Conservation (phyloP, 345 rosid genomes). For the Psidium guajava region DNA sequence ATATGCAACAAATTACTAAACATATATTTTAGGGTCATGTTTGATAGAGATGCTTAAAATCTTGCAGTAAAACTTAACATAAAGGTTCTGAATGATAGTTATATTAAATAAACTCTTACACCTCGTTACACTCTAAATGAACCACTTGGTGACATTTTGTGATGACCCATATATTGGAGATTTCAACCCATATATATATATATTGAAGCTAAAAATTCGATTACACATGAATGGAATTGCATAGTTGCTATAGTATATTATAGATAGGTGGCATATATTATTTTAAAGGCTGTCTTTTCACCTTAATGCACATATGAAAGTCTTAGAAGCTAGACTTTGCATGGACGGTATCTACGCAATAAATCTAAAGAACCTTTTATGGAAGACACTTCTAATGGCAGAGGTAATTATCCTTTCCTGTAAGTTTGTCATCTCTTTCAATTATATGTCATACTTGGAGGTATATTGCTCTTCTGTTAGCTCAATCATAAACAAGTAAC, state of each 20-base stretch:
- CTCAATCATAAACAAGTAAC: neutral
- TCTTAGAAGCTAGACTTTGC: neutral
- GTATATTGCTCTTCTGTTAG: neutral
- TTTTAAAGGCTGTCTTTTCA: neutral
- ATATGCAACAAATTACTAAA: neutral
- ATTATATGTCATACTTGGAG: neutral
- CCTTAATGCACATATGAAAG: neutral
- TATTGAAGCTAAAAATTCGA: neutral
- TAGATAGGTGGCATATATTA: neutral
- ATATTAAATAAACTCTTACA: no score
- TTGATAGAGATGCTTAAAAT: neutral
- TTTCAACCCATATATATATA: no score
- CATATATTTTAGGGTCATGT: neutral
- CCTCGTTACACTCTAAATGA: neutral
- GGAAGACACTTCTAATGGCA: neutral
- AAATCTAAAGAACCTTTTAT: neutral
- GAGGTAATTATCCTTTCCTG: neutral
- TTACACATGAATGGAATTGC: neutral
- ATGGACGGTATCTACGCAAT: neutral
- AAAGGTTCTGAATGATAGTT: neutral
- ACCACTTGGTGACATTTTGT: neutral
- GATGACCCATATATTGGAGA: neutral
- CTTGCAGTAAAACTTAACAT: neutral
- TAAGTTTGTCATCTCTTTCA: neutral
- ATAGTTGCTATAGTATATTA: neutral